These are phyloP conservation scores for Malassezia brasiliensis DNA, from an alignment of 1,284 basidiomycete species.

Conservation along the genomic window DNA sequence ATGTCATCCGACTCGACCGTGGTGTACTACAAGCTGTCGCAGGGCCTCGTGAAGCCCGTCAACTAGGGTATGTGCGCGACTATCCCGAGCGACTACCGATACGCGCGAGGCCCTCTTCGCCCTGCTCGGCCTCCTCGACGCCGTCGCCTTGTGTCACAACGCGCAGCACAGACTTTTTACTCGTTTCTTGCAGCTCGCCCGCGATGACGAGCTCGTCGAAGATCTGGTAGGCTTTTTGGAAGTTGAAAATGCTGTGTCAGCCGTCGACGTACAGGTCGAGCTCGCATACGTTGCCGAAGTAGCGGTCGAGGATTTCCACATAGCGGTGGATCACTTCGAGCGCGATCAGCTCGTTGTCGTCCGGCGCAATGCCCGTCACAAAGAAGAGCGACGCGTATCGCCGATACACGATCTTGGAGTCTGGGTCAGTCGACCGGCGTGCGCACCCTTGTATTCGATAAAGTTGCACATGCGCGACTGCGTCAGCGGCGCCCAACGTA, in stretches of 20 bases:
- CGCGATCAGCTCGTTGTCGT: constrained; percentile 84
- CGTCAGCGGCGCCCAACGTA: constrained; percentile 12
- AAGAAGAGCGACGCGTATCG: constrained; percentile 98
- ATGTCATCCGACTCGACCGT: constrained; percentile 39
- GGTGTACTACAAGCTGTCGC: constrained; percentile 40
- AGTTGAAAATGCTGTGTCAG: constrained; percentile 42
- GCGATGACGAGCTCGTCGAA: constrained; percentile 95
- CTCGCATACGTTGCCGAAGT: constrained; percentile 75
- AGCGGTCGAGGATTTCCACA: constrained; percentile 95
- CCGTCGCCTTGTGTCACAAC: constrained; percentile 56
- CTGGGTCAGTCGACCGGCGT: constrained; percentile 5
- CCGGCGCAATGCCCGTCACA: constrained; percentile 76
- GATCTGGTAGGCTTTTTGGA: constrained; percentile 46
- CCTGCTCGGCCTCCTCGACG: constrained; percentile 48
- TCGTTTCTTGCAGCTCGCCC: constrained; percentile 94
- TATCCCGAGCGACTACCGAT: constrained; percentile 36
- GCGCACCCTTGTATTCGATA: constrained; percentile 83
- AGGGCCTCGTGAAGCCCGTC: constrained; percentile 42
- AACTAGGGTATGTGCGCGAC: constrained; percentile 22
- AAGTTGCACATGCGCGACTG: constrained; percentile 96
- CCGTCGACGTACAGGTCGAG: constrained; percentile 32
- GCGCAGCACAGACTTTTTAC: constrained; percentile 89
- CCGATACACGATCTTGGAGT: constrained; percentile 71
- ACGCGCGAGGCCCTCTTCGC: constrained; percentile 44
- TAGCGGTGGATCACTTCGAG: constrained; percentile 96